Percentiles rank a stretch among this genome's conserved stretches.
Conservation (phyloP, 495 filamentous ascomycete genomes). For the Xylaria scruposa region DNA sequence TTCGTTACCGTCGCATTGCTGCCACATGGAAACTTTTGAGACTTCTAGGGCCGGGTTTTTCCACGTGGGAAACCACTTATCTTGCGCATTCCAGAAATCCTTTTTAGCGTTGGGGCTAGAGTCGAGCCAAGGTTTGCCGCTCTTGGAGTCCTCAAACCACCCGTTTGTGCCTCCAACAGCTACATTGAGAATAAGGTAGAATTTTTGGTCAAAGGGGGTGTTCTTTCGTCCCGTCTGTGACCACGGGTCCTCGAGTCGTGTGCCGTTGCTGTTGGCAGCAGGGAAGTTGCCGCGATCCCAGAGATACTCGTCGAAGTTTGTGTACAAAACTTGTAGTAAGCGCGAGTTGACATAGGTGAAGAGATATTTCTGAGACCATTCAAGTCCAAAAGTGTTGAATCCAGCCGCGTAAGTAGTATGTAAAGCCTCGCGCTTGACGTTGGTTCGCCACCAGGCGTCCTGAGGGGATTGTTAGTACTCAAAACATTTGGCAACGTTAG, state of each 20-base stretch:
- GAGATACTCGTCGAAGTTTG: constrained; percentile 72
- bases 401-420: constrained; percentile 74
- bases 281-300: constrained; percentile 82
- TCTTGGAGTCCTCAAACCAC: constrained; percentile 76
- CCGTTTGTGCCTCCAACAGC: constrained; percentile 85
- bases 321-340: constrained; percentile 79
- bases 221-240: constrained; percentile 62
- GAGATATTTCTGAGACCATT: constrained; percentile 88
- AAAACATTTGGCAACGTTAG: neutral
- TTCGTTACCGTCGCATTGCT: constrained; percentile 69
- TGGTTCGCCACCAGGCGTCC: constrained; percentile 80
- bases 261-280: constrained; percentile 69
- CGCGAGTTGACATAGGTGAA: constrained; percentile 86
- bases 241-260: constrained; percentile 72
- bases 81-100: constrained; percentile 74
- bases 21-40: constrained; percentile 79
- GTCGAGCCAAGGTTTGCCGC: constrained; percentile 83
- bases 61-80: constrained; percentile 81
- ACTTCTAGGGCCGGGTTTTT: constrained; percentile 71
- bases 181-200: constrained; percentile 83
- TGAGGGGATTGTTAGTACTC: constrained; percentile 36
- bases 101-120: constrained; percentile 64
- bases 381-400: constrained; percentile 78
- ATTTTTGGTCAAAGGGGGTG: constrained; percentile 81
- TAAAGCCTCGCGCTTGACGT: constrained; percentile 74